A percentile compares a stretch with the other conserved stretches of the same genome.
Evolutionary conservation across 768 basidiomycete genomes (phyloP).

Genomic region (Bullera alba): DNA sequence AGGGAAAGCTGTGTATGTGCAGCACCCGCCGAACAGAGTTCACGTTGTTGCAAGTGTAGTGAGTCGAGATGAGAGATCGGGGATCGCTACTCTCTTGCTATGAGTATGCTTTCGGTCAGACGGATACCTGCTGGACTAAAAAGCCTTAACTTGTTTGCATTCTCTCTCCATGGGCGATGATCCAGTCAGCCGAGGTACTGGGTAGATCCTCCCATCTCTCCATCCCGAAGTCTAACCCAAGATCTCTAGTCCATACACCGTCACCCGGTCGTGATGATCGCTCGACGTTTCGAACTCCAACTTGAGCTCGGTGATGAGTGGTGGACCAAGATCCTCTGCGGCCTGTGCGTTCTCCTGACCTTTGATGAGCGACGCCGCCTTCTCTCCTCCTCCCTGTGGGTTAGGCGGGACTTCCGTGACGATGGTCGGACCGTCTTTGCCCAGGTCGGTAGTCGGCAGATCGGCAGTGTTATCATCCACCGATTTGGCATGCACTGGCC

Average conservation of each 20-base stretch:
- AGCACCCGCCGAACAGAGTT: too few species aligned
- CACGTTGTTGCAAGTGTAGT: too few species aligned
- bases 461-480: not conserved
- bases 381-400: slow-evolving; percentile 4
- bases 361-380: slow-evolving; percentile 4
- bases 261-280: slow-evolving; percentile 41
- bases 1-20: too few species aligned
- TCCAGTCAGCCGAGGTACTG: too few species aligned
- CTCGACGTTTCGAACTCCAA: slow-evolving; percentile 42
- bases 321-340: not conserved
- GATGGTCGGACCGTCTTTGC: slow-evolving; percentile 4
- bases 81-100: too few species aligned
- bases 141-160: too few species aligned
- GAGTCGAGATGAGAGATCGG: too few species aligned
- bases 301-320: slow-evolving; percentile 36
- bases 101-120: too few species aligned
- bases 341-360: not conserved
- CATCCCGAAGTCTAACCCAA: too few species aligned
- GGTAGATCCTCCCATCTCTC: too few species aligned
- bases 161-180: too few species aligned
- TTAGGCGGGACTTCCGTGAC: slow-evolving; percentile 13
- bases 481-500: not conserved
- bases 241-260: slow-evolving; percentile 38
- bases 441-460: not conserved
- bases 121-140: too few species aligned